Evolutionary conservation across 139 green algal genomes (phyloP).

Genomic region (Picochlorum sp.): DNA sequence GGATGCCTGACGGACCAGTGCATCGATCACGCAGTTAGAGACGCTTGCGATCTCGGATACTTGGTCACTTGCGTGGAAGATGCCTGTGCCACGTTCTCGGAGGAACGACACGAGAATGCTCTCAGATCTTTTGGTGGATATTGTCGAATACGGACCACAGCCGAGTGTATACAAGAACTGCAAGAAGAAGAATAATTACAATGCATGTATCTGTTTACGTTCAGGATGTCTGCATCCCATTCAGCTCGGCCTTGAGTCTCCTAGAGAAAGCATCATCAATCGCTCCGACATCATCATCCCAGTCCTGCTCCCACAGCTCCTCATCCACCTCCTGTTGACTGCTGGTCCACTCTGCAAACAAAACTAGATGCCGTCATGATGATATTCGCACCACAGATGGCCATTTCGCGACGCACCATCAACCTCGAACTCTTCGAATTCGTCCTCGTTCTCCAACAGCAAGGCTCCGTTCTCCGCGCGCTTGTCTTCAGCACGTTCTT

Average conservation of each 20-base stretch:
- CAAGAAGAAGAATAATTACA: not conserved
- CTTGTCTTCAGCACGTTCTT: constrained; percentile 2
- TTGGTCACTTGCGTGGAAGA: constrained; percentile 43
- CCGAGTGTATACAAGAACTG: constrained; percentile 42
- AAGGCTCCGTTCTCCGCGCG: constrained; percentile 7
- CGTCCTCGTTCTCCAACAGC: constrained; percentile 34
- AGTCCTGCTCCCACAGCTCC: constrained; percentile 36
- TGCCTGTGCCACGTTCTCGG: constrained; percentile 41
- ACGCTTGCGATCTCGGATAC: constrained; percentile 57
- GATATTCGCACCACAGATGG: not conserved
- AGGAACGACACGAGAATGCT: constrained; percentile 32
- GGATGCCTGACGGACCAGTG: constrained; percentile 68
- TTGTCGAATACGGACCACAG: constrained; percentile 40
- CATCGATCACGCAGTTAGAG: constrained; percentile 56
- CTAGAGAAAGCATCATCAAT: constrained; percentile 34
- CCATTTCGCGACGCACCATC: constrained; percentile 24
- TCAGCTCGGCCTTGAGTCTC: constrained; percentile 29
- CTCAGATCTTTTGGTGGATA: constrained; percentile 41
- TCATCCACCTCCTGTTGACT: constrained; percentile 22
- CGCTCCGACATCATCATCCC: constrained; percentile 35
- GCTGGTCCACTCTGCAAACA: constrained; percentile 21
- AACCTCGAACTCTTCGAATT: constrained; percentile 48
- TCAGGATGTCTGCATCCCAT: not conserved
- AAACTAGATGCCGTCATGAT: not conserved
- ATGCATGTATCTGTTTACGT: too few species aligned